phyloP scores from a whole-genome alignment of 2,329 filamentous ascomycete genomes.

The Talaromyces sp. region DNA sequence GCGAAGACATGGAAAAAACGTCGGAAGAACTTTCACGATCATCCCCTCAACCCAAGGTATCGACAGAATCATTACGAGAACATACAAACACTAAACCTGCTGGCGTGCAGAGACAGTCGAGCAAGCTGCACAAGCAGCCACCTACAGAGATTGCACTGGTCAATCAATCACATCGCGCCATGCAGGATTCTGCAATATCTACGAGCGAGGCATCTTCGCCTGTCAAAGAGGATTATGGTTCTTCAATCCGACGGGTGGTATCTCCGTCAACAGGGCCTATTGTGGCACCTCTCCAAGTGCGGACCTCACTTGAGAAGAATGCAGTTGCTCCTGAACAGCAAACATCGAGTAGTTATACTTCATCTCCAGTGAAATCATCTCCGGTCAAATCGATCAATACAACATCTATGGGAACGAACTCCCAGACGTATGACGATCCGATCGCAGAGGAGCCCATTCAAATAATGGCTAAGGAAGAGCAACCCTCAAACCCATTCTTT shows the following conservation, averaged over 20 bases:
- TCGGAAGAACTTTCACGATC: constrained; percentile 56
- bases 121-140: constrained; percentile 69
- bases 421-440: constrained; percentile 8
- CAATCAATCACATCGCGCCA: constrained; percentile 35
- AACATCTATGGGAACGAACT: constrained; percentile 1
- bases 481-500: neutral
- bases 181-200: constrained; percentile 25
- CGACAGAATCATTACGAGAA: constrained; percentile 42
- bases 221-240: constrained; percentile 24
- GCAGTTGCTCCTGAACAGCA: constrained; percentile 17
- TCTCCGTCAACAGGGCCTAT: constrained; percentile 29
- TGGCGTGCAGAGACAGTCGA: constrained; percentile 54
- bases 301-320: constrained; percentile 20
- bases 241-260: constrained; percentile 35
- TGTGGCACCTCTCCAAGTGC: constrained; percentile 22
- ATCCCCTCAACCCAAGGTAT: constrained; percentile 44
- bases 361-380: constrained; percentile 16
- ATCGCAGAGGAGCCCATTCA: constrained; percentile 9
- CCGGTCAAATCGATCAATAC: constrained; percentile 12
- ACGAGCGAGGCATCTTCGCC: constrained; percentile 21
- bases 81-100: constrained; percentile 30
- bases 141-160: constrained; percentile 39
- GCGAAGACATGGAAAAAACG: constrained; percentile 55
- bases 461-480: neutral
- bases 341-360: neutral